Conservation (phyloP, 1,139 yeast species). For the Saccharomyces hybrid region DNA sequence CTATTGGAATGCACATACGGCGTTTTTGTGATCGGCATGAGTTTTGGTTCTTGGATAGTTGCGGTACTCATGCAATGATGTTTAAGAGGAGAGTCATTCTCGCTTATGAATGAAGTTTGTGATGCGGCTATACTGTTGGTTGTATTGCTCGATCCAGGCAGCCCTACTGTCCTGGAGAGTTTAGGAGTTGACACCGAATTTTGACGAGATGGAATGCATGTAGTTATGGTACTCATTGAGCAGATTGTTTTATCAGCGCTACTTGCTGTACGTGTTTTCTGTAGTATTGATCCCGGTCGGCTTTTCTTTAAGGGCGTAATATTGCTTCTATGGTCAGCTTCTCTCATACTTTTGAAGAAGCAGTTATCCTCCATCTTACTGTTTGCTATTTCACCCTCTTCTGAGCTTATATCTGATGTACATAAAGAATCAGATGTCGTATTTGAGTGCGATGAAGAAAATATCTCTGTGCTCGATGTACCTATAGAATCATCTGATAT, state of each 20-base stretch:
- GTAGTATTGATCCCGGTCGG: background rate
- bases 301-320: background rate
- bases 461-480: constrained; percentile 21
- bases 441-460: constrained; percentile 13
- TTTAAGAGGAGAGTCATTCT: background rate
- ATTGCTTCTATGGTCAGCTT: background rate
- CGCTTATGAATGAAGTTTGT: constrained; percentile 11
- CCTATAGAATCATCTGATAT: constrained; percentile 23
- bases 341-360: background rate
- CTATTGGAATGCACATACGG: constrained; percentile 15
- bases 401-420: background rate
- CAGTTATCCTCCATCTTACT: background rate
- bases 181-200: background rate
- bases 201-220: background rate
- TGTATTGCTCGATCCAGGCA: constrained; percentile 9
- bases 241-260: background rate
- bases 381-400: background rate
- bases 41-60: background rate
- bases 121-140: constrained; percentile 11
- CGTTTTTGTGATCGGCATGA: background rate
- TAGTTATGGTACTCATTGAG: background rate
- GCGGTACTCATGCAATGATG: background rate
- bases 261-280: background rate
- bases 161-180: background rate
- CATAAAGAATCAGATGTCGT: constrained; percentile 3